A percentile compares a stretch with the other conserved stretches of the same genome.
Evolutionary conservation across 148 eudicot species (phyloP).

Genomic region (Heliosperma pusillum): DNA sequence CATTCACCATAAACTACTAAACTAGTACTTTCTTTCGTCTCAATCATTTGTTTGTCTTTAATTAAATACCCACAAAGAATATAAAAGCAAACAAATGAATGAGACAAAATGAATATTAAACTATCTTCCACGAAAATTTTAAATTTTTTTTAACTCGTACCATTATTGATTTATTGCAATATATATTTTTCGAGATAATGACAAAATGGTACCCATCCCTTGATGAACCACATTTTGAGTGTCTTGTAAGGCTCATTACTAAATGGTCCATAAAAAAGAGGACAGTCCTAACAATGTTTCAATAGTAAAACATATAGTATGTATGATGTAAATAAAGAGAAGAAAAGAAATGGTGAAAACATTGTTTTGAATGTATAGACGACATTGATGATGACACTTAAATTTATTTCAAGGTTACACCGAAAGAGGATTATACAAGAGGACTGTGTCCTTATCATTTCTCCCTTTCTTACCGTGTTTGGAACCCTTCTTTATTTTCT

Average conservation of each 20-base stretch:
- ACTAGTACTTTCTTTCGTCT: no score
- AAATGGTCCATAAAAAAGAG: slow-evolving; percentile 6
- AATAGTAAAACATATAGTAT: slow-evolving; percentile 1
- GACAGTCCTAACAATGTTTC: neutral
- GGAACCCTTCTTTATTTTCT: neutral
- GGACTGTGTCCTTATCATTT: neutral
- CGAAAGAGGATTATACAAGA: slow-evolving; percentile 12
- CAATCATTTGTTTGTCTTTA: no score
- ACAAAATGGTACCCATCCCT: slow-evolving; percentile 8
- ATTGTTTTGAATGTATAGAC: neutral
- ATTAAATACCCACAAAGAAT: no score
- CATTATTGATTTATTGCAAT: no score
- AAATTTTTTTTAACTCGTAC: neutral
- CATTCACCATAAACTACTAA: no score
- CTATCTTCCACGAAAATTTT: no score
- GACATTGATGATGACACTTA: neutral
- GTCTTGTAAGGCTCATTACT: neutral
- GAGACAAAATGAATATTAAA: no score
- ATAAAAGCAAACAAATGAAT: no score
- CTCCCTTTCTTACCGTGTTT: slow-evolving; percentile 8
- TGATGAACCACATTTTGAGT: neutral
- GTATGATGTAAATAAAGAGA: neutral
- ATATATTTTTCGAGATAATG: neutral
- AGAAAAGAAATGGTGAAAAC: slow-evolving; percentile 15
- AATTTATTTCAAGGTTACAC: slow-evolving; percentile 13